Evolutionary conservation across 768 basidiomycete genomes (phyloP).

Genomic region (Suillus fuscotomentosus): DNA sequence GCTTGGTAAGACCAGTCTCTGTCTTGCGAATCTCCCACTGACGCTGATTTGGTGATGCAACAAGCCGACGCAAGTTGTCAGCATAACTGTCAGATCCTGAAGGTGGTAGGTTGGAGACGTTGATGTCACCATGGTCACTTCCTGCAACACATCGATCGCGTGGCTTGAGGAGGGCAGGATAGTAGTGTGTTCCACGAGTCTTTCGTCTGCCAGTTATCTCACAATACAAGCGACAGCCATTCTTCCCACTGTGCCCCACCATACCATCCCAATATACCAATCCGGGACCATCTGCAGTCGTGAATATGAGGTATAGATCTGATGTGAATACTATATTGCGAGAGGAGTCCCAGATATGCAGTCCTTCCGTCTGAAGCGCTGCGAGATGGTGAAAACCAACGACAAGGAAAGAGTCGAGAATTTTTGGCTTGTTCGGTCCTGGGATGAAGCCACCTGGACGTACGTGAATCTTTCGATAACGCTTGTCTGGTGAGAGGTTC

Average conservation of each 20-base stretch:
- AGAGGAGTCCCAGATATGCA: constrained; percentile 32
- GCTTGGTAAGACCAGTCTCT: too few species aligned
- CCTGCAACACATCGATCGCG: too few species aligned
- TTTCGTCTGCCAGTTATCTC: constrained; percentile 24
- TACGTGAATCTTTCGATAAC: constrained; percentile 12
- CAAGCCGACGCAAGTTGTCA: too few species aligned
- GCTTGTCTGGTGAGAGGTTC: constrained; percentile 12
- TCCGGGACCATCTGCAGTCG: constrained; percentile 12
- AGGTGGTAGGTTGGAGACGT: too few species aligned
- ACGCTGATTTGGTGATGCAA: too few species aligned
- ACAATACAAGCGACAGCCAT: constrained; percentile 35
- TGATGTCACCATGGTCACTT: too few species aligned
- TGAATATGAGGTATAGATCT: constrained; percentile 21
- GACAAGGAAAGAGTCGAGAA: constrained; percentile 31
- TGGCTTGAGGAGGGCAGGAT: constrained; percentile 19
- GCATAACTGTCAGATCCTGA: too few species aligned
- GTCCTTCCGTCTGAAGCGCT: constrained; percentile 26
- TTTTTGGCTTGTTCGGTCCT: constrained; percentile 31
- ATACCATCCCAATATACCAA: constrained; percentile 27
- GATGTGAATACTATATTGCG: constrained; percentile 13
- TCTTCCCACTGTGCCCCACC: constrained; percentile 28
- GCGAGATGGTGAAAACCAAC: constrained; percentile 28
- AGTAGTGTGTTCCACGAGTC: constrained; percentile 24
- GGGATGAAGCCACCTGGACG: constrained; percentile 20
- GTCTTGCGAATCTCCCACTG: too few species aligned